These are phyloP conservation scores for Mycena rebaudengoi DNA, from an alignment of 768 basidiomycete species.

Conservation along the genomic window DNA sequence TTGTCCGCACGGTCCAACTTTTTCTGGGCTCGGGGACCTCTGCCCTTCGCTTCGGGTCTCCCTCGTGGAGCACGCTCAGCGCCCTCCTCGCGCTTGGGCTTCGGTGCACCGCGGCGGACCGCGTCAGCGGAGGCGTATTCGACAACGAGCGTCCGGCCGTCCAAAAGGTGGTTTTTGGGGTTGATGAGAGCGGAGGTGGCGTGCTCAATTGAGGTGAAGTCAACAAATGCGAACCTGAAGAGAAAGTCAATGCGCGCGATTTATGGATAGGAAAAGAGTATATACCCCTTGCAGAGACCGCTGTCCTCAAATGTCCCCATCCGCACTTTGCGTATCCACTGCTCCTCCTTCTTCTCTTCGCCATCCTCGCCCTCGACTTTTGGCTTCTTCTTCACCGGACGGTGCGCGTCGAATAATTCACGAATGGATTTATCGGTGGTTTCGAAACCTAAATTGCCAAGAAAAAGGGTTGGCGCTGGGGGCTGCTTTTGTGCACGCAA, in stretches of 20 bases:
- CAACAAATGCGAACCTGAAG: conserved; percentile 90
- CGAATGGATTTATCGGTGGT: conserved; percentile 82
- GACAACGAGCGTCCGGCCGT: conserved; percentile 86
- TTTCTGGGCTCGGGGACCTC: conserved; percentile 22
- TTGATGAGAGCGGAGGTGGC: conserved; percentile 88
- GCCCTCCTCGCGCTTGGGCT: conserved; percentile 30
- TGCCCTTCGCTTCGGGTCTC: conserved; percentile 25
- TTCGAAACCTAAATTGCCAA: conserved; percentile 94
- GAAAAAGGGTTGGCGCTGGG: conserved; percentile 85
- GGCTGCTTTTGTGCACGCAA: conserved; percentile 82
- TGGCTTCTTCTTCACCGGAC: conserved; percentile 40
- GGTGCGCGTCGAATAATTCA: conserved; percentile 78
- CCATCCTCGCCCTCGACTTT: conserved; percentile 42
- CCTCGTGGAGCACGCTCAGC: conserved; percentile 9
- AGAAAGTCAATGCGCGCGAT: neutral
- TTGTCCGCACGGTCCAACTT: conserved; percentile 7
- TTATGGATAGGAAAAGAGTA: conserved; percentile 13
- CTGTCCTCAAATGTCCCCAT: conserved; percentile 97
- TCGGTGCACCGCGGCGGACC: conserved; percentile 80
- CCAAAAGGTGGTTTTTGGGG: conserved; percentile 82
- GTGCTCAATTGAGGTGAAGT: conserved; percentile 81
- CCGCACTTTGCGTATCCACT: conserved; percentile 82
- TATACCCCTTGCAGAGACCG: conserved; percentile 94
- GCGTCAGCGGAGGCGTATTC: conserved; percentile 92
- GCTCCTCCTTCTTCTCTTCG: conserved; percentile 44